Evolutionary conservation across 2,329 filamentous ascomycete genomes (phyloP).

Genomic region (Penicillium sp.): DNA sequence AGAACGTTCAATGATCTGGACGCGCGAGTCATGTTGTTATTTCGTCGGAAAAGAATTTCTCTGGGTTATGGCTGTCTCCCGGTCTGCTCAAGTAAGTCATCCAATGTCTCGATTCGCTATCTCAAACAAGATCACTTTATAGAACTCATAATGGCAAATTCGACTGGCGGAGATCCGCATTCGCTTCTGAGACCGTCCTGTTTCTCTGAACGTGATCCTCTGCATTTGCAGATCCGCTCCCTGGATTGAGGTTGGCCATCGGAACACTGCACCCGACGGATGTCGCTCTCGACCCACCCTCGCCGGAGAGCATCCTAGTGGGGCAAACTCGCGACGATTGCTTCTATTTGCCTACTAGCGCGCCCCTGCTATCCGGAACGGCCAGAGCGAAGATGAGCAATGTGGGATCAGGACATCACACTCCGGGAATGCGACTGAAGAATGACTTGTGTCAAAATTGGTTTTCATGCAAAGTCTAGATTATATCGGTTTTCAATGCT

Average conservation of each 20-base stretch:
- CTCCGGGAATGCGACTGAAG: background rate
- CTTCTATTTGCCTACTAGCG: constrained; percentile 2
- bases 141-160: constrained; percentile 1
- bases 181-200: background rate
- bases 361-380: background rate
- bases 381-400: background rate
- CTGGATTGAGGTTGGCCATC: background rate
- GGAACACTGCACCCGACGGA: constrained; percentile 8
- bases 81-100: background rate
- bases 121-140: constrained; percentile 1
- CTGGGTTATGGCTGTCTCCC: background rate
- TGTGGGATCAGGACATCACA: background rate
- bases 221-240: background rate
- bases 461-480: constrained; percentile 1
- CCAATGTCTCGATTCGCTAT: background rate
- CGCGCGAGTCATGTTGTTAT: background rate
- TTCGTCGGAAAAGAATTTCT: background rate
- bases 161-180: background rate
- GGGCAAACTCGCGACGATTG: background rate
- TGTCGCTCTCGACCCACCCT: background rate
- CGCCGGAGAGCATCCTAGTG: background rate
- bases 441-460: constrained; percentile 1
- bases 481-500: background rate
- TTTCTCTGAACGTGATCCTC: background rate
- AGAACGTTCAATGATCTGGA: constrained; percentile 6